phyloP scores from a whole-genome alignment of 371 early-diverging fungal species.

The Mucor indicus region DNA sequence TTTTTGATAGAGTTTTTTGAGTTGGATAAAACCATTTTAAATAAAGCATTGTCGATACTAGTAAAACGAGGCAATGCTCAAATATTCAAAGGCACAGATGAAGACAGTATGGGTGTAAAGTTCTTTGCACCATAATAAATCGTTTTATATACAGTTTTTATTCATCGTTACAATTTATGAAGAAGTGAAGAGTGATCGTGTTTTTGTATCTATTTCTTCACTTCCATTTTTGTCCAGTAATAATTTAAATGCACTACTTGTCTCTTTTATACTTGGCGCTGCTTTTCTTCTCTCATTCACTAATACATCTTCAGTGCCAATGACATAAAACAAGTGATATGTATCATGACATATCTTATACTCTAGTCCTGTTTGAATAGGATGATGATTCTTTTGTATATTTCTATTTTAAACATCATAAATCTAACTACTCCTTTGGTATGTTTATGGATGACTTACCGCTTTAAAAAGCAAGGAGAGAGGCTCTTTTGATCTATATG shows the following conservation, averaged over 20 bases:
- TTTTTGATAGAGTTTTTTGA: constrained; percentile 67
- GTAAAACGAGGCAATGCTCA: constrained; percentile 80
- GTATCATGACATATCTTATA: constrained; percentile 46
- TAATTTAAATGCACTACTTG: no score
- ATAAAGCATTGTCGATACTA: constrained; percentile 73
- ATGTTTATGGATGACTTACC: constrained; percentile 48
- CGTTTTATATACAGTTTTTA: no score
- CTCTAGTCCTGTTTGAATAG: constrained; percentile 36
- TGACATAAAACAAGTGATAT: constrained; percentile 51
- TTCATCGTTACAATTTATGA: no score
- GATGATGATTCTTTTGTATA: constrained; percentile 3
- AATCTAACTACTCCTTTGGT: no score
- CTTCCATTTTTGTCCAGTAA: no score
- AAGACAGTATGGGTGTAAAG: constrained; percentile 83
- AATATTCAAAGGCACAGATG: constrained; percentile 74
- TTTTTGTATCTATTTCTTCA: no score
- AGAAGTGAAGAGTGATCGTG: no score
- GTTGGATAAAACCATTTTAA: constrained; percentile 65
- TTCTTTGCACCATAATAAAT: constrained; percentile 54
- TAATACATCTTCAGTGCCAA: constrained; percentile 45
- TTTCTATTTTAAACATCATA: no score
- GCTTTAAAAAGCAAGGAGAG: constrained; percentile 54
- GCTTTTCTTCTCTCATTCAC: no score
- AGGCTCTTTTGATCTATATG: constrained; percentile 44
- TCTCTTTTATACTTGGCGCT: no score